Base-by-base conservation (phyloP, 352 stramenopile genomes). In the Pythium oligandrum region DNA sequence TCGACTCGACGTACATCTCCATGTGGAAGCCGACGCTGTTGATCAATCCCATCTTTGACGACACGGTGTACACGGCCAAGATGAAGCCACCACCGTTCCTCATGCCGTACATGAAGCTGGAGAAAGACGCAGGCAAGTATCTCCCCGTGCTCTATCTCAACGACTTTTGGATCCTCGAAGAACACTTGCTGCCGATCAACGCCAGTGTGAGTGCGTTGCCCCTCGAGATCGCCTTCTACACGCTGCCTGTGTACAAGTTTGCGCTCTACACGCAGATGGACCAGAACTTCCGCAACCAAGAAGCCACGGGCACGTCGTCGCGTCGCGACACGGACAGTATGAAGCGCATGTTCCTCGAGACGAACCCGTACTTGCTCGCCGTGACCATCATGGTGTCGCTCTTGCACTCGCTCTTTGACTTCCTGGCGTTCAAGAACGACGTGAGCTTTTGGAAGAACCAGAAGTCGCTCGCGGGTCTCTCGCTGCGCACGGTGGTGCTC, bases 341-440 rank as follows among this genome's bases (percentile, higher is more conserved):
- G 73, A 97, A 96, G 64, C 75, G 86, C 57, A 89, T 99, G 84
- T 97, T 99, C 64, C 78, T 97, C 30, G 97, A 99, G 59, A 99
- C 96, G 30, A 99, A 99, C 69, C 88, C 97, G 38, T 97, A 96
- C 44, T 64, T 99, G 47, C 81, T 99, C 17, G 90, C 59, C 4
- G 70, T 99, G 30, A 99, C 96, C 1, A 79, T 98, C 26, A 52
- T 96, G 36, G 97, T 98, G 42, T 98, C 93, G 46, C 72, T 97
- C 31, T 64, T 99, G 40, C 97, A 99, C 78, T 96, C 98, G 40
- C 70, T 99, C 6, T 99, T 99, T 71, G 96, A 99, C 66, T 98
- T 99, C 59, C 59, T 99, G 48, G 98, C 97, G 8, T 99, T 99
- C 70, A 98, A 98, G 68, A 98, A 96, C 64, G 97, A 99, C 71